A percentile compares a stretch with the other conserved stretches of the same genome.
These are phyloP conservation scores for Arachnopeziza araneosa DNA, from an alignment of 2,329 filamentous ascomycete species.

Conservation along the genomic window DNA sequence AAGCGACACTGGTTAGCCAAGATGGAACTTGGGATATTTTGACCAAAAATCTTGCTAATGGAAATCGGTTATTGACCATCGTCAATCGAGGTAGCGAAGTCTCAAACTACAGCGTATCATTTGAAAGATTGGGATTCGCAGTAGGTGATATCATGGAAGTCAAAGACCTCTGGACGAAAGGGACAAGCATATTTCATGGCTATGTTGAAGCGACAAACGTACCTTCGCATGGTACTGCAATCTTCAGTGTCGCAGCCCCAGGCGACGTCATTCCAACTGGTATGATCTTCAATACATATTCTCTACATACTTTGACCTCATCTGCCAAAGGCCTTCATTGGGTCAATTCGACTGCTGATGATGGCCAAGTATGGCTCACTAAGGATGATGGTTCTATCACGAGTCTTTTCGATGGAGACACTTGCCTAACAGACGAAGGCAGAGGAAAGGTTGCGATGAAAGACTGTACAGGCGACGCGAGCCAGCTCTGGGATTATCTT, in stretches of 20 bases:
- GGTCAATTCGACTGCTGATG: slow-evolving; percentile 33
- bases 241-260: slow-evolving; percentile 36
- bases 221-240: slow-evolving; percentile 31
- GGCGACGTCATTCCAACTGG: slow-evolving; percentile 35
- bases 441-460: slow-evolving; percentile 24
- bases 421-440: slow-evolving; percentile 37
- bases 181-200: slow-evolving; percentile 31
- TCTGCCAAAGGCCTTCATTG: slow-evolving; percentile 27
- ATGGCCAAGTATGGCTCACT: slow-evolving; percentile 40
- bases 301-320: slow-evolving; percentile 37
- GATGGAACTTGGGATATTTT: slow-evolving; percentile 40
- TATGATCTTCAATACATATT: slow-evolving; percentile 44
- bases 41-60: slow-evolving; percentile 41
- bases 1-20: slow-evolving; percentile 40
- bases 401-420: slow-evolving; percentile 31
- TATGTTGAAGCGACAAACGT: slow-evolving; percentile 34
- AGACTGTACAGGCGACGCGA: slow-evolving; percentile 32
- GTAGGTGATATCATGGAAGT: slow-evolving; percentile 26
- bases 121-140: slow-evolving; percentile 23
- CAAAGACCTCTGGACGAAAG: slow-evolving; percentile 41
- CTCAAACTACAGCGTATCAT: slow-evolving; percentile 29
- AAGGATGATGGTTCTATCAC: slow-evolving; percentile 32
- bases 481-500: slow-evolving; percentile 39
- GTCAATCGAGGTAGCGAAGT: slow-evolving; percentile 38
- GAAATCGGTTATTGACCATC: slow-evolving; percentile 42